Conservation (phyloP, 331 rosid genomes). For the Malus hybrid region DNA sequence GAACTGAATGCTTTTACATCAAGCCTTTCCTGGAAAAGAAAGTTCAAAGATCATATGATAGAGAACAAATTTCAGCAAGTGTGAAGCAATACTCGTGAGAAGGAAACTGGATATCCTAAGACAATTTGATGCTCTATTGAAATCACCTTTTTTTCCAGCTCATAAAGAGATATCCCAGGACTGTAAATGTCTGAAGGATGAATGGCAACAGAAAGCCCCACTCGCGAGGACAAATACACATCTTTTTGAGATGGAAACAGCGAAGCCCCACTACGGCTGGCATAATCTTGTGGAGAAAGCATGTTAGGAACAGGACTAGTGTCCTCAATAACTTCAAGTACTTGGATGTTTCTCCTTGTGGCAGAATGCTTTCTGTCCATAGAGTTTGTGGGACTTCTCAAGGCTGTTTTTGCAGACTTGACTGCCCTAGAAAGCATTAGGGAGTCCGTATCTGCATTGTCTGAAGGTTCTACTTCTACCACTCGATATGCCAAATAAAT, state of each 20-base stretch:
- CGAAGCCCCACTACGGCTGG: conserved; percentile 50
- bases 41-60: conserved; percentile 21
- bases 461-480: conserved; percentile 47
- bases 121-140: conserved; percentile 2
- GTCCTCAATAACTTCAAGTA: conserved; percentile 84
- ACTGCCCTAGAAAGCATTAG: conserved; percentile 51
- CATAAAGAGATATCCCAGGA: conserved; percentile 80
- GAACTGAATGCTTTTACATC: conserved; percentile 82
- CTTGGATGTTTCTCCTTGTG: conserved; percentile 59
- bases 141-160: conserved; percentile 89
- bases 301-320: conserved; percentile 75
- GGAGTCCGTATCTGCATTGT: conserved; percentile 59
- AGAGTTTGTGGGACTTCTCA: conserved; percentile 63
- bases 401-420: conserved; percentile 68
- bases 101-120: neutral
- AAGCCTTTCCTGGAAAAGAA: conserved; percentile 61
- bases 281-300: conserved; percentile 90
- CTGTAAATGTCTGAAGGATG: conserved; percentile 57
- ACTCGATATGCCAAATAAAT: conserved; percentile 37
- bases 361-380: conserved; percentile 57
- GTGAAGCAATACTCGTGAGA: neutral
- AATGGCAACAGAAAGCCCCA: conserved; percentile 80
- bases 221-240: conserved; percentile 59
- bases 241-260: conserved; percentile 78
- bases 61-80: conserved; percentile 10